Conservation (phyloP, 805 yeast species). For the Novakomyces olei region DNA sequence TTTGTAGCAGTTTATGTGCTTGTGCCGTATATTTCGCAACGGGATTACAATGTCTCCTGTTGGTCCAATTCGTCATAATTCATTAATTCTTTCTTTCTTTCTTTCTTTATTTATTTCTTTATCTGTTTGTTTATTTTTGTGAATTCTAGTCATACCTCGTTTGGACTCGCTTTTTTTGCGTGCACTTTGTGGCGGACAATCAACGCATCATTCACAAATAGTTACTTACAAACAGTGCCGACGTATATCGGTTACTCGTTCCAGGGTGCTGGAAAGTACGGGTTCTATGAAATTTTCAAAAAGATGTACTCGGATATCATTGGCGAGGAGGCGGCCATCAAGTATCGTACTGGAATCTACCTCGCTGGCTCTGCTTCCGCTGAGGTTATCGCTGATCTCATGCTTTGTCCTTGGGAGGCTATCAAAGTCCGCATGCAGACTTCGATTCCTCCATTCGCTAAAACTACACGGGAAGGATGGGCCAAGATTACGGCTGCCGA, state of each 20-base stretch:
- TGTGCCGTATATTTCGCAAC: no score
- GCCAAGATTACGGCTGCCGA: conserved; percentile 40
- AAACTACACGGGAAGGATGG: conserved; percentile 42
- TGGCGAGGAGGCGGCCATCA: conserved; percentile 37
- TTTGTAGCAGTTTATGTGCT: no score
- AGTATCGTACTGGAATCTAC: conserved; percentile 51
- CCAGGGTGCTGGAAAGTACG: conserved; percentile 96
- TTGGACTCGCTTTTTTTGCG: no score
- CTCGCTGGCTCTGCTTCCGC: conserved; percentile 81
- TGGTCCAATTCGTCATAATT: no score
- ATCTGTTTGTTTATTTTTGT: no score
- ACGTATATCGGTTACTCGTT: conserved; percentile 80
- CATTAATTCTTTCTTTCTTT: no score
- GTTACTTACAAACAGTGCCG: no score
- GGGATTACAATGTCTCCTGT: no score
- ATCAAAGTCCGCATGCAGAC: conserved; percentile 89
- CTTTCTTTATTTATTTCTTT: no score
- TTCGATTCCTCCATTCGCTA: conserved; percentile 66
- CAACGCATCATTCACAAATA: no score
- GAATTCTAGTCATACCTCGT: no score
- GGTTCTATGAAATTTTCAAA: conserved; percentile 82
- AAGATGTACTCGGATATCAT: conserved; percentile 44
- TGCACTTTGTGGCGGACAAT: no score
- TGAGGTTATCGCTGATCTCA: conserved; percentile 76
- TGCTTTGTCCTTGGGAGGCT: conserved; percentile 85